Base-by-base conservation (phyloP, 495 filamentous ascomycete genomes). In the Viridothelium virens region DNA sequence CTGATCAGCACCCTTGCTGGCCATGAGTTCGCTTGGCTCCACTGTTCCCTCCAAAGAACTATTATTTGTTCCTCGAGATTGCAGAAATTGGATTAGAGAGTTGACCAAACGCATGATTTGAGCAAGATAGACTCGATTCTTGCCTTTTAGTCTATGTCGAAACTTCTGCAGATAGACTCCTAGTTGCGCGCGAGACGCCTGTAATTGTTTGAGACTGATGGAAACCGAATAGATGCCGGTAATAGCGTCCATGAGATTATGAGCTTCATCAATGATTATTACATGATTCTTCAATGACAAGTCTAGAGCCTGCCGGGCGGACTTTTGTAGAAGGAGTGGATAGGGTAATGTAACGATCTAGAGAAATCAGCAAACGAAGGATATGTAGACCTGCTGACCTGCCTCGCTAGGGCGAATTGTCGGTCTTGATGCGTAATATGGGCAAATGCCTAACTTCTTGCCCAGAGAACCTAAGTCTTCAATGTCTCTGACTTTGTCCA, bases 241-340 rank as follows among this genome's bases (percentile, higher is more conserved):
- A 56, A 98, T 92, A 1, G 93, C 90, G 75, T 96, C 92, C 86
- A 97, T 97, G 38, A 98, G 83, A 74, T 98, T 98, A 73, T 98
- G 94, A 1, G 95, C 94, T 78, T 98, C 94, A 71, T 98, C 94
- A 68, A 98, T 90, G 53, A 98, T 89, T 33, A 98, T 84, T 1
- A 97, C 81, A 74, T 96, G 92, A 6, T 85, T 88, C 70, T 92
- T 91, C 10, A 98, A 76, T 38, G 89, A 94, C 31, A 98, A 82
- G 39, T 86, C 86, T 2, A 98, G 82, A 3, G 94, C 91, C 65
- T 97, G 92, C 53, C 94, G 82, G 4, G 94, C 93, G 37, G 89
- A 92, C 71, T 87, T 89, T 70, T 97, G 94, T 37, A 98, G 79
- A 0, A 98, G 81, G 33, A 97, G 75, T 16, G 91, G 94, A 76